A percentile compares a stretch with the other conserved stretches of the same genome.
phyloP scores from a whole-genome alignment of 1,284 basidiomycete species.

The Baeospora myosura region DNA sequence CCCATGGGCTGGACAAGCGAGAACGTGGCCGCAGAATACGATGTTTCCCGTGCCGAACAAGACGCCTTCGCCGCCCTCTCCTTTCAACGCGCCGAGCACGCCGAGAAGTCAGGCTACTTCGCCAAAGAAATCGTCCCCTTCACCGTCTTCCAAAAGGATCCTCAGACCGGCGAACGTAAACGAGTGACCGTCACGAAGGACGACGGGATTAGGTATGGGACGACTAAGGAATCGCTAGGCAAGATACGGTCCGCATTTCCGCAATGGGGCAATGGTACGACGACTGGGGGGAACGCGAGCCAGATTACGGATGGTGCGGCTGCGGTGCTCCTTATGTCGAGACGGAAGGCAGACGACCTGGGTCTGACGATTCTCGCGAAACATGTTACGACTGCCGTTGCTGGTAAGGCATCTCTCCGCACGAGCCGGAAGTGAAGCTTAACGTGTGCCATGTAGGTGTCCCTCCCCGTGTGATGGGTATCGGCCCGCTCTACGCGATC shows the following conservation, averaged over 20 bases:
- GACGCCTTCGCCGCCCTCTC: conserved; percentile 79
- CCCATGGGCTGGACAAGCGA: conserved; percentile 89
- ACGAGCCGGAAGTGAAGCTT: background rate
- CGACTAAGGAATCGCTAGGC: conserved; percentile 61
- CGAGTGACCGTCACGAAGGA: conserved; percentile 61
- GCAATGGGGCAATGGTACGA: conserved; percentile 73
- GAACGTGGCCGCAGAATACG: conserved; percentile 74
- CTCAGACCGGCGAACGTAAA: conserved; percentile 45
- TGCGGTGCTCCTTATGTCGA: conserved; percentile 80
- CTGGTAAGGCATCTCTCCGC: conserved; percentile 36
- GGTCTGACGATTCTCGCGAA: conserved; percentile 72
- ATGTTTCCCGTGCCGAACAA: conserved; percentile 77
- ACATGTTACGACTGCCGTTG: conserved; percentile 68
- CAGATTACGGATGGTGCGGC: conserved; percentile 88
- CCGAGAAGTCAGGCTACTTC: conserved; percentile 65
- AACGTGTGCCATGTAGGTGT: conserved; percentile 35
- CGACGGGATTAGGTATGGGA: conserved; percentile 77
- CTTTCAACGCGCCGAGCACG: conserved; percentile 69
- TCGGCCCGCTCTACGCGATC: conserved; percentile 71
- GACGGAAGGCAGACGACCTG: conserved; percentile 75
- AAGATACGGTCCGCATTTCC: conserved; percentile 81
- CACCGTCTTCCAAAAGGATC: conserved; percentile 52
- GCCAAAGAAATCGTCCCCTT: conserved; percentile 77
- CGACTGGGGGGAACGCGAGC: conserved; percentile 46
- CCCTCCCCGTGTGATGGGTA: conserved; percentile 79